A percentile compares a stretch with the other conserved stretches of the same genome.
phyloP scores from a whole-genome alignment of 768 basidiomycete genomes.

The Russula dissimulans region DNA sequence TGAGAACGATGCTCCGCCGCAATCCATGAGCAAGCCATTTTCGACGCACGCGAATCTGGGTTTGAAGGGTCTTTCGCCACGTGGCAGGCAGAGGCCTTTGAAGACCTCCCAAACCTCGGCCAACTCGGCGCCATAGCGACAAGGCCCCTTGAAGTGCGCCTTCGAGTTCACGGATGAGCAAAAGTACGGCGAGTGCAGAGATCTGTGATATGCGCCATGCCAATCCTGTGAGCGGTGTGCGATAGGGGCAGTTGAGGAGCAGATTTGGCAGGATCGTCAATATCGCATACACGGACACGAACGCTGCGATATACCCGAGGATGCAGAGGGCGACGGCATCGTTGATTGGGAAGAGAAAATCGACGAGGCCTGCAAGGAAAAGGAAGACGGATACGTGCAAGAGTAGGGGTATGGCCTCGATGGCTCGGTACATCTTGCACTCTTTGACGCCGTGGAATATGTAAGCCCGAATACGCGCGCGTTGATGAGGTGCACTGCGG shows the following conservation, averaged over 20 bases:
- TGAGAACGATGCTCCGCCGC: not conserved
- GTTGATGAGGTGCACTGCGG: not conserved
- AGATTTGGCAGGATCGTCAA: not conserved
- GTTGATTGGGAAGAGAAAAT: slow-evolving; percentile 9
- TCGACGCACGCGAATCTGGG: not conserved
- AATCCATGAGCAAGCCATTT: not conserved
- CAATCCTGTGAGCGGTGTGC: slow-evolving; percentile 1
- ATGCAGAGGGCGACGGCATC: slow-evolving; percentile 4
- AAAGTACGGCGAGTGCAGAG: not conserved
- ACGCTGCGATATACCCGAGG: not conserved
- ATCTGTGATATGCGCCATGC: not conserved
- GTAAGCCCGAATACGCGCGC: not conserved
- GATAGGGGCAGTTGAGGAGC: not conserved
- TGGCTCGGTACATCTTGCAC: not conserved
- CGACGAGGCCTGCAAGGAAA: slow-evolving; percentile 7
- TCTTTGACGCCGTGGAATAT: not conserved
- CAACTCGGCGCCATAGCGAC: not conserved
- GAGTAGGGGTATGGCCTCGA: not conserved
- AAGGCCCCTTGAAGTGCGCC: not conserved
- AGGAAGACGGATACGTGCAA: slow-evolving; percentile 6
- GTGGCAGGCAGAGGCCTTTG: not conserved
- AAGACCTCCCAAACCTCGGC: too few species aligned
- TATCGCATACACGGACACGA: not conserved
- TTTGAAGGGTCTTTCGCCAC: not conserved
- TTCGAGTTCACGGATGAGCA: not conserved